Evolutionary conservation across 805 yeast species (phyloP), one percentile per base, ranked within the genome.

Genomic region (Isabelozyma pseudorhagii): DNA sequence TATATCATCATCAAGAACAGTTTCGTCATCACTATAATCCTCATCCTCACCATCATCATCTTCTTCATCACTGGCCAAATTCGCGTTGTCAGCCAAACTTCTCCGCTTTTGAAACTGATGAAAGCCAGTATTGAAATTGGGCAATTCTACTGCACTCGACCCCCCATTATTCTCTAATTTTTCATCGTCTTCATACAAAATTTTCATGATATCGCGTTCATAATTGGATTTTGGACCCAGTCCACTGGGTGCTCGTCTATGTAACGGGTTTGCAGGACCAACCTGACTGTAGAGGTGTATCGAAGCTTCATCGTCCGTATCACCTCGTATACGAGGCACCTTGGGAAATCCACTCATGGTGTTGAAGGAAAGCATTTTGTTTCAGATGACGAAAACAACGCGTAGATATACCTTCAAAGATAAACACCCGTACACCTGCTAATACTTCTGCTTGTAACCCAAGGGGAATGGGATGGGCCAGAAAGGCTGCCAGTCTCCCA

Each of bases 261-360:
- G 57, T 17, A 72, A 54, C 1, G 78, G 78, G 11, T 57, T 55
- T 1, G 77, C 64, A 1, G 72, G 74, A 1, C 77, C 77, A 4
- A 74, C 69, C 8, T 57, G 60, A 36, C 65, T 60, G 50, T 68
- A 61, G 27, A 71, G 56, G 54, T 74, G 78, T 38, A 73, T 68
- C 18, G 78, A 72, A 0, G 68, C 70, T 40, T 72, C 76, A 38
- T 74, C 77, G 47, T 71, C 77, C 1, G 75, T 69, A 44, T 69
- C 75, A 1, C 75, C 77, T 34, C 63, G 59, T 3, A 71, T 57
- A 5, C 53, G 52, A 4, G 77, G 78, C n/a, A 72, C 59, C 38
- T 57, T 56, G 4, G 76, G 74, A 46, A 72, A 73, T 17, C 58
- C 36, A 31, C 36, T 31, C 36, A 31, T 31, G 36, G 36, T 31